Evolutionary conservation across 2,329 filamentous ascomycete species (phyloP).

Genomic region (Cordyceps farinosa): DNA sequence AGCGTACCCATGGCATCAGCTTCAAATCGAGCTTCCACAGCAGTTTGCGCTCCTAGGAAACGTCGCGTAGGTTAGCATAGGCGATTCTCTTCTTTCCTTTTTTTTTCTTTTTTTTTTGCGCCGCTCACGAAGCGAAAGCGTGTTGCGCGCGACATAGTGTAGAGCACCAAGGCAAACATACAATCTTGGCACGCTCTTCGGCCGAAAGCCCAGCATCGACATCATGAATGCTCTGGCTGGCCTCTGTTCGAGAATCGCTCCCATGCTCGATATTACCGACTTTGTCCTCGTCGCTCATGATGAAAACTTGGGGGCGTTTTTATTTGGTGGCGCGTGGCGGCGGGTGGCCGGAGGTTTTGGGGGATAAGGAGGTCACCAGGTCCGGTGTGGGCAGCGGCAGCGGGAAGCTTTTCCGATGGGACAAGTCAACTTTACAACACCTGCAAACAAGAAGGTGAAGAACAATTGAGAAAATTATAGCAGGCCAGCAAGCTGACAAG

Average conservation of each 20-base stretch:
- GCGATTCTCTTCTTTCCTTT: not conserved
- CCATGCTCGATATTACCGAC: slow-evolving; percentile 24
- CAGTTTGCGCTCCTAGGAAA: slow-evolving; percentile 55
- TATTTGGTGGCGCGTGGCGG: not conserved
- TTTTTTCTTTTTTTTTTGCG: not conserved
- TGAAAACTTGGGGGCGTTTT: slow-evolving; percentile 8
- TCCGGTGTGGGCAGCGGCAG: not conserved
- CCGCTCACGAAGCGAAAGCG: not conserved
- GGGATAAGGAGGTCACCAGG: not conserved
- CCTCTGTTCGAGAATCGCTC: slow-evolving; percentile 28
- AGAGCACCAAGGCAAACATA: slow-evolving; percentile 35
- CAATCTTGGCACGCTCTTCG: slow-evolving; percentile 59
- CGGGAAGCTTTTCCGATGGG: not conserved
- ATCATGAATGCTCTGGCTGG: slow-evolving; percentile 32
- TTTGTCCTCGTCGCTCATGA: slow-evolving; percentile 33
- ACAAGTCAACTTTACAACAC: not conserved
- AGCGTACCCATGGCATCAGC: slow-evolving; percentile 56
- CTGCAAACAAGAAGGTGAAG: not conserved
- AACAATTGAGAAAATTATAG: not conserved
- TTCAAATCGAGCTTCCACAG: slow-evolving; percentile 59
- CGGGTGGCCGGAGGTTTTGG: not conserved
- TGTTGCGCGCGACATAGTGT: not conserved
- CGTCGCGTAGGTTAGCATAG: not conserved
- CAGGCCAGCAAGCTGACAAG: not conserved
- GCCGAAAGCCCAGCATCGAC: slow-evolving; percentile 61